A percentile compares a stretch with the other conserved stretches of the same genome.
Conservation (phyloP, 805 yeast species). For the Candida krabiensis region DNA sequence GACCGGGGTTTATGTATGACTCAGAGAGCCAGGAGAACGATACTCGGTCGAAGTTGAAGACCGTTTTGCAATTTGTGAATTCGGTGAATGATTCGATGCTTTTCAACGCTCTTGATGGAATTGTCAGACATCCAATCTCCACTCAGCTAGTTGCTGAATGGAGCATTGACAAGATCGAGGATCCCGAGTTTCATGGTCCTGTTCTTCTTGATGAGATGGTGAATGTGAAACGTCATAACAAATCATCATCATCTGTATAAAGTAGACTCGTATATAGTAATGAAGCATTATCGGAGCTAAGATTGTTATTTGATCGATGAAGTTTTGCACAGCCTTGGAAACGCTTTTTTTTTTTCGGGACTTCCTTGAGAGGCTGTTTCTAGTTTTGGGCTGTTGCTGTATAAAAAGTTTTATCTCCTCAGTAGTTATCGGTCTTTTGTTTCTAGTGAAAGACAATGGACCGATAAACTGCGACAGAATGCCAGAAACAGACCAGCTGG, state of each 20-base stretch:
- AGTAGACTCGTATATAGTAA: not conserved
- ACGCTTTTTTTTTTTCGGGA: too few relatives aligned
- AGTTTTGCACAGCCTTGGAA: too few relatives aligned
- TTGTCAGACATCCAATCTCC: constrained; percentile 62
- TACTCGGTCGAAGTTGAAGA: constrained; percentile 42
- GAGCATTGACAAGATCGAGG: constrained; percentile 54
- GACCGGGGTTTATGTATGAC: constrained; percentile 88
- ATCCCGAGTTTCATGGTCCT: constrained; percentile 53
- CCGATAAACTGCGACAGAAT: too few relatives aligned
- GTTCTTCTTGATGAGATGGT: constrained; percentile 54
- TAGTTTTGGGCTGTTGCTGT: too few relatives aligned
- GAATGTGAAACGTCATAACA: constrained; percentile 5
- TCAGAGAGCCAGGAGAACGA: constrained; percentile 33
- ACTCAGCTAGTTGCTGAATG: constrained; percentile 68
- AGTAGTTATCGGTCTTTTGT: too few relatives aligned
- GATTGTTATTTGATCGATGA: too few relatives aligned
- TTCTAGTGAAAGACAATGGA: too few relatives aligned
- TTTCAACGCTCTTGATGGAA: constrained; percentile 42
- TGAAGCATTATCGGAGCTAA: not conserved
- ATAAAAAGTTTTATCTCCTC: too few relatives aligned
- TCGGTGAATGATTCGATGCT: constrained; percentile 44
- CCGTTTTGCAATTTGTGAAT: constrained; percentile 43
- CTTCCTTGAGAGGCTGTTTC: too few relatives aligned
- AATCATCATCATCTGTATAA: not conserved
- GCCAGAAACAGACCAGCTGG: too few relatives aligned